Evolutionary conservation across 1,284 basidiomycete species (phyloP), one percentile per base, ranked within the genome.

Genomic region (Heterobasidion annosum): DNA sequence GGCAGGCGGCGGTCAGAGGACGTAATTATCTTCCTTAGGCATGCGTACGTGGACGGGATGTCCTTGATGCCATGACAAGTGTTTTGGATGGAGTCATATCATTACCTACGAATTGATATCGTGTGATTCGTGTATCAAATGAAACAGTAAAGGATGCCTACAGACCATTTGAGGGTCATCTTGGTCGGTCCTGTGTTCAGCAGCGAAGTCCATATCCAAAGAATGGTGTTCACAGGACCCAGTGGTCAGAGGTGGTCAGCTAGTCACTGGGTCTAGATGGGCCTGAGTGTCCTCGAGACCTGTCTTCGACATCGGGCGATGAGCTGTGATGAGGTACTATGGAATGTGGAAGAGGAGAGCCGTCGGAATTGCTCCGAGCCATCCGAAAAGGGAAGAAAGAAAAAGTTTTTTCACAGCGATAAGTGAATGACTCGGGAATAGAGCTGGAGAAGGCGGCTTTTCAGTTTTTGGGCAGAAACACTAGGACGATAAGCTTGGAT

Each of bases 21-120:
- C 55, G 70, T 78, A n/a, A 65, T 77, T n/a, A 74, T 76, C 2
- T 81, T 84, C 67, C 71, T 74, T 44, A 70, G 78, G 54, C 74
- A 75, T 61, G 79, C 74, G 12, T 81, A 75, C 57, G 59, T 57
- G 34, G 82, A 85, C 63, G 75, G 76, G 5, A 68, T 82, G 62
- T 70, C 73, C 18, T 62, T 82, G 56, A 77, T 82, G 76, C 74
- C 74, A 52, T 81, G 72, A 74, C 48, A 5, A 8, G 34, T 37
- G 45, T 18, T 47, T 47, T 16, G 5, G 6, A 43, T 43, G 8
- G 12, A 13, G 12, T 43, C 40, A 13, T 13, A 13, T 43, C 40
- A 43, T 43, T 43, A 43, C 25, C 25, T 25, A 25, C 25, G 25
- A 25, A 25, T 4, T 25, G 25, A 25, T 25, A 25, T 25, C 25